Base-by-base conservation (phyloP, 1,284 basidiomycete species). In the Pseudozyma sp. region DNA sequence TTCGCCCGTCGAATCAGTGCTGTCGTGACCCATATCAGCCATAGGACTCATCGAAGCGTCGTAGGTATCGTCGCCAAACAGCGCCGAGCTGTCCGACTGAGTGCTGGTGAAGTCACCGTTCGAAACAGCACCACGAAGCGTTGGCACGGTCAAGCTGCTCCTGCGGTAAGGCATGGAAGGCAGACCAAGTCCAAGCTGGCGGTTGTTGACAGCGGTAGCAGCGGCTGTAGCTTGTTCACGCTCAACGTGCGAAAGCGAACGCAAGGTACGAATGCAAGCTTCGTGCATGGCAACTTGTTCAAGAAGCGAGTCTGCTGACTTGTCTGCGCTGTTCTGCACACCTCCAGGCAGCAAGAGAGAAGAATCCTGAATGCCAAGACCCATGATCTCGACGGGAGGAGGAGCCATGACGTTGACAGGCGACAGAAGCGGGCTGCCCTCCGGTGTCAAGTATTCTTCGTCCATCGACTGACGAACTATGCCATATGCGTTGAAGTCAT, bases 271-370 rank as follows among this genome's bases (percentile, higher is more conserved):
- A 25, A 70, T 36, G 50, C 71, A 74, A 9, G 66, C 62, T 40
- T 74, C 71, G 52, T 69, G 71, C 62, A 74, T 50, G n/a, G 51
- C 63, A 11, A 74, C 71, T 36, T 74, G 71, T 40, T 74, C 67
- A 5, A 74, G 47, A 1, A 74, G 56, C 58, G 62, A 66, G 19
- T 70, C 67, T 35, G 62, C 52, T 36, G 67, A 69, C 52, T 62
- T 62, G 36, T 44, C 40, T 2, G 31, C 53, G 3, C 52, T 13
- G 11, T 19, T 13, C 16, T 55, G 40, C 21, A 21, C 25, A 31
- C 25, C 43, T 16, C 63, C 56, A 4, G 68, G 68, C 21, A 65
- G n/a, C 38, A 47, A 12, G 2, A 65, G 52, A 7, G 59, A 54
- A 1, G 52, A 35, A 31, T 61, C 57, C 8, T 74, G 49, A 21